These are phyloP conservation scores for Tephrocybe sp. DNA, from an alignment of 768 basidiomycete genomes.

Conservation along the genomic window DNA sequence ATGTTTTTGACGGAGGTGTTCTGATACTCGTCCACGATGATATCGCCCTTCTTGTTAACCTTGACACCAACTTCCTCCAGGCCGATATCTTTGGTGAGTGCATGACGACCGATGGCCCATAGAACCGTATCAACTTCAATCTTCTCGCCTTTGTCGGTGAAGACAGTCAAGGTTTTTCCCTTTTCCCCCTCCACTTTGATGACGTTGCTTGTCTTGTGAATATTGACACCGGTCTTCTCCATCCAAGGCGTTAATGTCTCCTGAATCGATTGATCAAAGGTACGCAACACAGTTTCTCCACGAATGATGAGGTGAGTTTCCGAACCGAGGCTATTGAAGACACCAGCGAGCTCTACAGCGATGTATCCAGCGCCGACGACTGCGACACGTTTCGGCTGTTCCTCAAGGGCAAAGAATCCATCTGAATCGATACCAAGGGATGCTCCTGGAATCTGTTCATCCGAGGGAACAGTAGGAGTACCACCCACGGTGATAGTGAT, in stretches of 20 bases:
- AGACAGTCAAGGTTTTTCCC: conserved; percentile 73
- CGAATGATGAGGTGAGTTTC: conserved; percentile 95
- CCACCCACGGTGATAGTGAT: conserved; percentile 90
- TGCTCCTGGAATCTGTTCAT: conserved; percentile 85
- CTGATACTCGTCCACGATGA: conserved; percentile 92
- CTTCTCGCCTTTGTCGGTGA: conserved; percentile 70
- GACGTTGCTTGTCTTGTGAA: conserved; percentile 81
- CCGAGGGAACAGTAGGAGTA: conserved; percentile 73
- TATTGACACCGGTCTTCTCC: conserved; percentile 88
- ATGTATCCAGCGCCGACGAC: conserved; percentile 98
- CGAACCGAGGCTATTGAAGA: conserved; percentile 86
- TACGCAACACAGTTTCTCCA: conserved; percentile 84
- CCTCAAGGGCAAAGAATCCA: conserved; percentile 91
- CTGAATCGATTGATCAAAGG: conserved; percentile 87
- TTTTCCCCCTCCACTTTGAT: conserved; percentile 73
- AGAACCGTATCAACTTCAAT: conserved; percentile 85
- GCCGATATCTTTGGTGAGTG: conserved; percentile 78
- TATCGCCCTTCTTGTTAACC: conserved; percentile 75
- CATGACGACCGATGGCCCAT: conserved; percentile 92
- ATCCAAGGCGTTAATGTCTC: conserved; percentile 88
- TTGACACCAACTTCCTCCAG: conserved; percentile 78
- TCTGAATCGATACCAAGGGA: conserved; percentile 90
- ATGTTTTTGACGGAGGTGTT: conserved; percentile 71
- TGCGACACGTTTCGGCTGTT: conserved; percentile 91
- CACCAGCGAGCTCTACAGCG: conserved; percentile 94